phyloP scores from a whole-genome alignment of 2,329 filamentous ascomycete genomes.

The Teratosphaeria nubilosa region DNA sequence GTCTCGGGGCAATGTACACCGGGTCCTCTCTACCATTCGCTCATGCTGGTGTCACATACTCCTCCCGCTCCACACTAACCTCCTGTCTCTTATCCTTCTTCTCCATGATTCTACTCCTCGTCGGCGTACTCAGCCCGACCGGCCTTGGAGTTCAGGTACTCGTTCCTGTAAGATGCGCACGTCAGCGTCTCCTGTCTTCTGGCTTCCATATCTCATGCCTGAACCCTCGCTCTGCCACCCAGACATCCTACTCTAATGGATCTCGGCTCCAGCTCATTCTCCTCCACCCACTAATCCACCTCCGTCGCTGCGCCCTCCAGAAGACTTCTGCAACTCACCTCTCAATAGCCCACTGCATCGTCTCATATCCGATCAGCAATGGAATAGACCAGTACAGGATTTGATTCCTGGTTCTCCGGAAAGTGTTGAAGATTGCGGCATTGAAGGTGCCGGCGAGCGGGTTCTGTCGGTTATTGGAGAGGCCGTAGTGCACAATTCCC shows the following conservation, averaged over 20 bases:
- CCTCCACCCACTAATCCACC: background rate
- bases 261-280: background rate
- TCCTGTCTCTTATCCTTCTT: background rate
- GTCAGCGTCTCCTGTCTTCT: background rate
- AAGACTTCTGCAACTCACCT: slow-evolving; percentile 49
- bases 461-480: slow-evolving; percentile 82
- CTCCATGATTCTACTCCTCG: slow-evolving; percentile 24
- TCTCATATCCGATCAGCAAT: slow-evolving; percentile 65
- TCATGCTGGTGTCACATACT: background rate
- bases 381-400: slow-evolving; percentile 82
- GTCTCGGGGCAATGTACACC: background rate
- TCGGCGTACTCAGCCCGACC: slow-evolving; percentile 49
- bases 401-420: slow-evolving; percentile 75
- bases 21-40: background rate
- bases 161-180: slow-evolving; percentile 47
- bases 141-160: slow-evolving; percentile 71
- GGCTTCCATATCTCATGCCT: background rate
- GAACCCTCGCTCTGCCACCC: background rate
- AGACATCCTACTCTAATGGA: background rate
- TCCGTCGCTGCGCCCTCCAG: background rate
- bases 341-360: slow-evolving; percentile 85
- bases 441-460: slow-evolving; percentile 68
- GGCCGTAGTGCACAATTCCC: slow-evolving; percentile 57
- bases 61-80: background rate
- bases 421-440: slow-evolving; percentile 90